Evolutionary conservation across 75 land plant genomes (phyloP).

Genomic region (Selaginella tamariscina): DNA sequence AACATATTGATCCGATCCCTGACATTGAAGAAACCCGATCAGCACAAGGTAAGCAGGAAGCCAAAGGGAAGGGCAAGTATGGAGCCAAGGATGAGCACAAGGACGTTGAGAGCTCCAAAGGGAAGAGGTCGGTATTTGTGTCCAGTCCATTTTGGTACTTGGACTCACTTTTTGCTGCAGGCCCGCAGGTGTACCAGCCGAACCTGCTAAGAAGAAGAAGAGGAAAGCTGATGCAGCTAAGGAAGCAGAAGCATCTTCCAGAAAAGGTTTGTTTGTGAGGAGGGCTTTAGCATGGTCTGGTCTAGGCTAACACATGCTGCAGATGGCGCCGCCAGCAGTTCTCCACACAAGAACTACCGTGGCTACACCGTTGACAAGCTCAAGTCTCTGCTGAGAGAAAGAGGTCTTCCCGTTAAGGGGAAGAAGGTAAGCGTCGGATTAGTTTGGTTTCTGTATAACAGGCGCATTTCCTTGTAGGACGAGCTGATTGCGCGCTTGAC

Average conservation of each 20-base stretch:
- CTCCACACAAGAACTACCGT: constrained; percentile 25
- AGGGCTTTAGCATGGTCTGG: too few species aligned
- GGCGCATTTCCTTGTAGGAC: background rate
- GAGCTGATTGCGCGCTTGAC: background rate
- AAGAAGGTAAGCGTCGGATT: constrained; percentile 31
- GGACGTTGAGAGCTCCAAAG: constrained; percentile 24
- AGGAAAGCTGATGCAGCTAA: too few species aligned
- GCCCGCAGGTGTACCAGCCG: constrained; percentile 22
- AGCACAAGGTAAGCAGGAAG: constrained; percentile 22
- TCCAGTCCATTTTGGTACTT: background rate
- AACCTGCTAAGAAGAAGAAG: background rate
- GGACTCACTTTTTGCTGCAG: constrained; percentile 13
- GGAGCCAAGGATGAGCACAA: constrained; percentile 12
- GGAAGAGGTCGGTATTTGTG: constrained; percentile 25
- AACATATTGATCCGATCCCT: constrained; percentile 36
- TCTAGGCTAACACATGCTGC: too few species aligned
- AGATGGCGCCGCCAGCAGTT: constrained; percentile 29
- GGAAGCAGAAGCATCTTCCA: too few species aligned
- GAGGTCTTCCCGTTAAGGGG: constrained; percentile 43
- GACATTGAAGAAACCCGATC: constrained; percentile 27
- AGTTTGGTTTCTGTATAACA: background rate
- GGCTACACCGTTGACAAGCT: constrained; percentile 46
- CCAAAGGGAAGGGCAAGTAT: constrained; percentile 29
- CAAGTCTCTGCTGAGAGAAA: constrained; percentile 46
- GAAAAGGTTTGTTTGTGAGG: background rate